These are phyloP conservation scores for Fusarium xyrophilum DNA, from an alignment of 2,329 filamentous ascomycete species.

Conservation along the genomic window DNA sequence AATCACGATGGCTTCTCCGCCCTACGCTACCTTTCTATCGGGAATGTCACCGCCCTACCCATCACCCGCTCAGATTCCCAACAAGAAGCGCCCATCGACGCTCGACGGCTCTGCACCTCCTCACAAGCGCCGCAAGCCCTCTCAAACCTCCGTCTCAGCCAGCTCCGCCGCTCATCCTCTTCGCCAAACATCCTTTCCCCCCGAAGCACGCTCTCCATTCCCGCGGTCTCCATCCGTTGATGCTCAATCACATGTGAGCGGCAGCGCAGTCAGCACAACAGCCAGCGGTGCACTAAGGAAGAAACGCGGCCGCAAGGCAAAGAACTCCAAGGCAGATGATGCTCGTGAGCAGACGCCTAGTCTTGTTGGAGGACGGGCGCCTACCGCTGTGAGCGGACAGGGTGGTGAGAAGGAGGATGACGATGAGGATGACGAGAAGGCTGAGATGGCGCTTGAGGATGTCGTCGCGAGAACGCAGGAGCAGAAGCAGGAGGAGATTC, in stretches of 20 bases:
- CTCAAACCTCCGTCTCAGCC: constrained; percentile 60
- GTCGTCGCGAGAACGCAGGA: constrained; percentile 69
- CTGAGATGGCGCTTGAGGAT: constrained; percentile 63
- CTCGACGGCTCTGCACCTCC: constrained; percentile 60
- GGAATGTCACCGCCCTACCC: constrained; percentile 64
- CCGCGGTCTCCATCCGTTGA: constrained; percentile 72
- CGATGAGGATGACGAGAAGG: constrained; percentile 64
- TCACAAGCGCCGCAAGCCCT: constrained; percentile 74
- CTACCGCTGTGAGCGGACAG: constrained; percentile 54
- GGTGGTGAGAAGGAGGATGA: constrained; percentile 58
- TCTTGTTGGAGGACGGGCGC: constrained; percentile 50
- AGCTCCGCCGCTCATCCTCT: constrained; percentile 66
- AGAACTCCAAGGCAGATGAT: constrained; percentile 57
- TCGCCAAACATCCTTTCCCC: constrained; percentile 82
- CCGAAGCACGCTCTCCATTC: constrained; percentile 63
- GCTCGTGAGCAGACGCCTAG: constrained; percentile 55
- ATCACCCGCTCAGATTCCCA: constrained; percentile 56
- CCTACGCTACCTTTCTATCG: constrained; percentile 56
- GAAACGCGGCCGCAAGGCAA: constrained; percentile 68
- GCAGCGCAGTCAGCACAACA: constrained; percentile 61
- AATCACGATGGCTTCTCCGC: constrained; percentile 62
- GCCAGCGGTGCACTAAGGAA: constrained; percentile 57
- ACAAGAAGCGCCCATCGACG: constrained; percentile 67
- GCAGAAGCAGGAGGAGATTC: constrained; percentile 68
- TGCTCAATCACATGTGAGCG: constrained; percentile 65